These are phyloP conservation scores for Ceratocystiopsis brevicomis DNA, from an alignment of 2,329 filamentous ascomycete genomes.

Conservation along the genomic window DNA sequence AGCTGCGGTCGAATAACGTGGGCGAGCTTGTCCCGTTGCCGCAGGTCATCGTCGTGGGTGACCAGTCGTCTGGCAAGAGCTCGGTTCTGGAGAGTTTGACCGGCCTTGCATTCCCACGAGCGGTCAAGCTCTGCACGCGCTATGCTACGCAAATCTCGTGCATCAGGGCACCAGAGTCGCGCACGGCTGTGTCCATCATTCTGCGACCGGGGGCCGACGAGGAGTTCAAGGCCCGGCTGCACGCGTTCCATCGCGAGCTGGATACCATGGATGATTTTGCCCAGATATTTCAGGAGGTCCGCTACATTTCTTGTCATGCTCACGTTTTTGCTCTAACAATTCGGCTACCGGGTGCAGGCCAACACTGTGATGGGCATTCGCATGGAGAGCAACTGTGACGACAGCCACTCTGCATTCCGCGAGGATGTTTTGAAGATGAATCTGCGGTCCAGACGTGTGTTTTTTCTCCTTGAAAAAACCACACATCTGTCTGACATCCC, in stretches of 20 bases:
- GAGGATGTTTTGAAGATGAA: conserved; percentile 26
- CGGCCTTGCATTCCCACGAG: conserved; percentile 13
- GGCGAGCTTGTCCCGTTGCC: conserved; percentile 12
- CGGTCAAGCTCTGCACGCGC: conserved; percentile 11
- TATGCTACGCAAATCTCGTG: conserved; percentile 14
- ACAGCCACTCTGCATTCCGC: conserved; percentile 18
- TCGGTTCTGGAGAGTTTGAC: conserved; percentile 45
- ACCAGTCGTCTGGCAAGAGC: conserved; percentile 58
- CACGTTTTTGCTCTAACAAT: no score
- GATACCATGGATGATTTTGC: conserved; percentile 12
- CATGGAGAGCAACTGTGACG: conserved; percentile 1
- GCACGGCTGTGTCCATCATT: conserved; percentile 15
- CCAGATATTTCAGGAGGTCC: conserved; percentile 20
- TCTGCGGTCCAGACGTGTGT: conserved; percentile 23
- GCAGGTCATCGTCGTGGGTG: conserved; percentile 43
- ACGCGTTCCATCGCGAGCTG: conserved; percentile 13
- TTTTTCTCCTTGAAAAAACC: background rate
- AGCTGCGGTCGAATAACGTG: conserved; percentile 12
- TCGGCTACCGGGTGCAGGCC: no score
- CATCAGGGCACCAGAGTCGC: conserved; percentile 12
- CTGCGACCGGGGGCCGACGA: conserved; percentile 6
- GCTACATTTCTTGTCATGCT: no score
- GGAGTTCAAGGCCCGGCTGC: conserved; percentile 5
- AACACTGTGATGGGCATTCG: conserved; percentile 27
- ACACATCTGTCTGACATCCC: background rate